These are phyloP conservation scores for Aplosporella prunicola DNA, from an alignment of 2,329 filamentous ascomycete species.

Conservation along the genomic window DNA sequence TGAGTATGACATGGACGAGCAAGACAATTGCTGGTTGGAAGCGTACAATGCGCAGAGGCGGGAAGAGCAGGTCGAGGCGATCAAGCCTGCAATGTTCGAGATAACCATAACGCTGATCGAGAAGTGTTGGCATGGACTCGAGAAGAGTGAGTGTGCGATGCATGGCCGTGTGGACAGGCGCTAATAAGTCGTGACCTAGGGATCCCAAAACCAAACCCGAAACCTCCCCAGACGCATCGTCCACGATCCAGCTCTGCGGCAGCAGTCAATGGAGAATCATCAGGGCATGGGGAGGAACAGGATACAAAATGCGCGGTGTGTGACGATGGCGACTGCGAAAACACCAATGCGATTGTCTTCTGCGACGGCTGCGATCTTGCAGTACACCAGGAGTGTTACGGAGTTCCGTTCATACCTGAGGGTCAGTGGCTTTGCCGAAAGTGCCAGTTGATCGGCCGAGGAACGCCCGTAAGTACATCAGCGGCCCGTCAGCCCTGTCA, in stretches of 20 bases:
- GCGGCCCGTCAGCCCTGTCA: slow-evolving; percentile 18
- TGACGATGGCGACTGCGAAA: slow-evolving; percentile 98
- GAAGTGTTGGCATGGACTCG: slow-evolving; percentile 93
- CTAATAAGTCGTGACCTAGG: slow-evolving; percentile 19
- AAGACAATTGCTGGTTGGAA: slow-evolving; percentile 93
- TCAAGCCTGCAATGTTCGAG: slow-evolving; percentile 91
- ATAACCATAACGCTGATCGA: slow-evolving; percentile 98
- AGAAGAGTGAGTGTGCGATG: slow-evolving; percentile 53
- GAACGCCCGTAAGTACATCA: slow-evolving; percentile 58
- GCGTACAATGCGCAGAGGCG: slow-evolving; percentile 70
- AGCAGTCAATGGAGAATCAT: slow-evolving; percentile 87
- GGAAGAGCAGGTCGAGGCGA: slow-evolving; percentile 63
- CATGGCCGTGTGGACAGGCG: not conserved
- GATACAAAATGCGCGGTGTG: slow-evolving; percentile 97
- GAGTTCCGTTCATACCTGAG: slow-evolving; percentile 96
- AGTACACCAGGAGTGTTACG: slow-evolving; percentile 97
- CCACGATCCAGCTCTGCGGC: slow-evolving; percentile 89
- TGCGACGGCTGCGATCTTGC: slow-evolving; percentile 96
- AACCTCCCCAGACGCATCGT: slow-evolving; percentile 87
- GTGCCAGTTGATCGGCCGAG: slow-evolving; percentile 88
- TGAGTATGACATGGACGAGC: slow-evolving; percentile 99
- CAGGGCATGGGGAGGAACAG: slow-evolving; percentile 74
- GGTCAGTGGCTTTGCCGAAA: slow-evolving; percentile 97
- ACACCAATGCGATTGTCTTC: slow-evolving; percentile 97
- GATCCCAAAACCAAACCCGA: slow-evolving; percentile 94